These are phyloP conservation scores for Scytalidium lignicola DNA, from an alignment of 2,329 filamentous ascomycete species.

Conservation along the genomic window DNA sequence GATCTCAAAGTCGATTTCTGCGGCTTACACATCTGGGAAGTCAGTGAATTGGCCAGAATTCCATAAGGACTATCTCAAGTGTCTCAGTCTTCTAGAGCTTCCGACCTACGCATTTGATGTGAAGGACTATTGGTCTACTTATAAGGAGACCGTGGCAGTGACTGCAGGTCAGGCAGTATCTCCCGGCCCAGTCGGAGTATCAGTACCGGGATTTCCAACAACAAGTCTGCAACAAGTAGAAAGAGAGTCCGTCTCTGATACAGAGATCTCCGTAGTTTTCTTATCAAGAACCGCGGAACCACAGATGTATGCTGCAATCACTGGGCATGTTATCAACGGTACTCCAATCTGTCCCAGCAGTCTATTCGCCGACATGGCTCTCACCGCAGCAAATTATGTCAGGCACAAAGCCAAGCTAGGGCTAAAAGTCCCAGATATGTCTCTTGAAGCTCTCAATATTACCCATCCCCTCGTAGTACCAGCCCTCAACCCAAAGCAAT, in stretches of 20 bases:
- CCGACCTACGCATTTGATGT: constrained; percentile 58
- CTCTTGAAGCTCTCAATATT: constrained; percentile 51
- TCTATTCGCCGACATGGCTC: constrained; percentile 52
- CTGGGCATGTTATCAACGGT: constrained; percentile 1
- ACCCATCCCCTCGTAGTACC: constrained; percentile 60
- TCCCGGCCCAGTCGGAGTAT: not conserved
- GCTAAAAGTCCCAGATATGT: constrained; percentile 63
- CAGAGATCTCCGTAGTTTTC: constrained; percentile 43
- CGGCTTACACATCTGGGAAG: constrained; percentile 44
- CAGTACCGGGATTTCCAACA: constrained; percentile 30
- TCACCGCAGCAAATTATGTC: constrained; percentile 60
- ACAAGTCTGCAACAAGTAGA: constrained; percentile 50
- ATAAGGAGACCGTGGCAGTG: not conserved
- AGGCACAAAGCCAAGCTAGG: constrained; percentile 55
- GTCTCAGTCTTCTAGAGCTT: constrained; percentile 47
- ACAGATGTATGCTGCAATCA: not conserved
- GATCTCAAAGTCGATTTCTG: constrained; percentile 40
- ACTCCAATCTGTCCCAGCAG: constrained; percentile 13
- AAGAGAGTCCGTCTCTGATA: constrained; percentile 45
- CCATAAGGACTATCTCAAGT: constrained; percentile 47
- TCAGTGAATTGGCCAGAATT: constrained; percentile 53
- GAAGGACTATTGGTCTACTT: constrained; percentile 45
- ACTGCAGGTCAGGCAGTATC: not conserved
- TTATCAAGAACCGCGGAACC: constrained; percentile 47
- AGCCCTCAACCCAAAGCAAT: constrained; percentile 36